phyloP scores from a whole-genome alignment of 441 rosid species.

The Jatropha podagrica region DNA sequence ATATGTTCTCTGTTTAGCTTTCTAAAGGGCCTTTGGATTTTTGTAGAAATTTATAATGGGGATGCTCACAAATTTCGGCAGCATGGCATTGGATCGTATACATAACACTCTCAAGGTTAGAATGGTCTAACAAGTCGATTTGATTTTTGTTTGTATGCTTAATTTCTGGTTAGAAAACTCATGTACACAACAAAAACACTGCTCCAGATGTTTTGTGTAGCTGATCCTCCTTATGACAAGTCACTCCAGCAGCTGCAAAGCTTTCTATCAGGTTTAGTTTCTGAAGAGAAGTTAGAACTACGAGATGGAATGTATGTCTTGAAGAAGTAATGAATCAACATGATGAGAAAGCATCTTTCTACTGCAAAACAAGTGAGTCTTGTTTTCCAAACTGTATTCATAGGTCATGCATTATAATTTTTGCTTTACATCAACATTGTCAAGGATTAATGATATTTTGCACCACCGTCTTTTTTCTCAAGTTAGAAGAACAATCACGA shows the following conservation, averaged over 20 bases:
- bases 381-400: neutral
- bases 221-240: slow-evolving; percentile 89
- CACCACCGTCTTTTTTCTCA: neutral
- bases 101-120: slow-evolving; percentile 91
- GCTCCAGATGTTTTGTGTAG: slow-evolving; percentile 85
- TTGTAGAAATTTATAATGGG: slow-evolving; percentile 90
- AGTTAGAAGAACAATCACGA: neutral
- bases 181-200: slow-evolving; percentile 7
- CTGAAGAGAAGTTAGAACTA: slow-evolving; percentile 87
- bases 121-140: neutral
- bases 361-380: slow-evolving; percentile 20
- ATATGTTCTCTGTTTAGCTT: slow-evolving; percentile 7
- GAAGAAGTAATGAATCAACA: slow-evolving; percentile 54
- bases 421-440: too few species aligned
- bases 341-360: neutral
- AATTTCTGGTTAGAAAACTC: neutral
- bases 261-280: slow-evolving; percentile 79
- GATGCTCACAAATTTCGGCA: slow-evolving; percentile 93
- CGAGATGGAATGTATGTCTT: slow-evolving; percentile 76
- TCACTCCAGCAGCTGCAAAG: slow-evolving; percentile 91
- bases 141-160: neutral
- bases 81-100: slow-evolving; percentile 84
- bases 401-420: neutral
- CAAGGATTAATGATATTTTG: neutral
- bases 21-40: slow-evolving; percentile 28